Conservation (phyloP, 805 yeast species). For the Torulaspora franciscae region DNA sequence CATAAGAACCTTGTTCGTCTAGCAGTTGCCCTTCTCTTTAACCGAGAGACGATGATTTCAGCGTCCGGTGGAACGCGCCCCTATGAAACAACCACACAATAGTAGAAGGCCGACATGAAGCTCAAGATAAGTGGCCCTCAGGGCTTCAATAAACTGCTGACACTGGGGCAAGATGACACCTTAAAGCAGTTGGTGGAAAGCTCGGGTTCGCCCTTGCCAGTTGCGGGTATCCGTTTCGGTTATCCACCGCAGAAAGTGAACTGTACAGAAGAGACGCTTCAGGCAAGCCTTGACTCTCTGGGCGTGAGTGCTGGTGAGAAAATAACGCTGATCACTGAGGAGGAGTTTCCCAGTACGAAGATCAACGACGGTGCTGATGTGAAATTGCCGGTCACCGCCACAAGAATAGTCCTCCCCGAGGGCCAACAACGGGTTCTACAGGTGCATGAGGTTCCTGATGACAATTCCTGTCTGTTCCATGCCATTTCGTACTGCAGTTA, state of each 20-base stretch:
- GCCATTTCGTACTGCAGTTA: slow-evolving; percentile 52
- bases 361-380: not conserved
- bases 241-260: slow-evolving; percentile 55
- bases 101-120: slow-evolving; percentile 32
- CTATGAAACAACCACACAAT: not conserved
- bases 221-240: slow-evolving; percentile 43
- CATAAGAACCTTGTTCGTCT: not conserved
- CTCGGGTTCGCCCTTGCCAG: slow-evolving; percentile 8
- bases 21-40: not conserved
- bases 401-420: slow-evolving; percentile 13
- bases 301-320: slow-evolving; percentile 60
- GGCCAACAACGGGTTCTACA: slow-evolving; percentile 37
- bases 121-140: slow-evolving; percentile 35
- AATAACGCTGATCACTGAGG: slow-evolving; percentile 31
- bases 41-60: not conserved
- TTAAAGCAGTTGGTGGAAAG: slow-evolving; percentile 33
- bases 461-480: slow-evolving; percentile 72
- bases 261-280: slow-evolving; percentile 20
- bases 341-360: not conserved
- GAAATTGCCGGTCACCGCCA: slow-evolving; percentile 6
- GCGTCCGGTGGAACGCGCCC: not conserved
- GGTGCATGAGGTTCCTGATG: slow-evolving; percentile 63
- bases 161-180: slow-evolving; percentile 38
- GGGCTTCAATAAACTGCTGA: slow-evolving; percentile 33
- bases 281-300: slow-evolving; percentile 33